Percentiles rank a stretch among this genome's conserved stretches.
Conservation (phyloP, 768 basidiomycete species). For the Kwoniella newhampshirensis region DNA sequence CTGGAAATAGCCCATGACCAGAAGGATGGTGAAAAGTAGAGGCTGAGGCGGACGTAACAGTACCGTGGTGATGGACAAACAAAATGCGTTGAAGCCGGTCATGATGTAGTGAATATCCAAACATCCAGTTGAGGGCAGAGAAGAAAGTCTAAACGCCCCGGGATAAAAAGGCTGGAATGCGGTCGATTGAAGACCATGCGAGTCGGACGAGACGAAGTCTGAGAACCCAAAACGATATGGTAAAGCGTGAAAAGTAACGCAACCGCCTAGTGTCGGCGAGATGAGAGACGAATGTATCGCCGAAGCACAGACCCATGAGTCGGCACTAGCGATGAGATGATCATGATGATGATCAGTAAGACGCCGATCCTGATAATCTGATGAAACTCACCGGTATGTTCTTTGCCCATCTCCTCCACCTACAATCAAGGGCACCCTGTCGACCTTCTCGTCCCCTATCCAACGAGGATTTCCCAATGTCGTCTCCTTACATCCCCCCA, state of each 20-base stretch:
- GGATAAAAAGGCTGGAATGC: constrained; percentile 32
- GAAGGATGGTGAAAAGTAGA: constrained; percentile 26
- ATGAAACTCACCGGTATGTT: constrained; percentile 35
- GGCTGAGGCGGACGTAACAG: constrained; percentile 25
- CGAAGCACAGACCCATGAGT: constrained; percentile 47
- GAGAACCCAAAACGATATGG: constrained; percentile 22
- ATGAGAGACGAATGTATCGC: constrained; percentile 37
- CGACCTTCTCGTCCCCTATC: constrained; percentile 30
- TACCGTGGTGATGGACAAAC: constrained; percentile 29
- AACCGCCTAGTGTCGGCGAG: constrained; percentile 30
- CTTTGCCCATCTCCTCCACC: constrained; percentile 28
- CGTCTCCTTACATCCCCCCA: constrained; percentile 39
- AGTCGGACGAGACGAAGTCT: constrained; percentile 13
- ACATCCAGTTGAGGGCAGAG: constrained; percentile 18
- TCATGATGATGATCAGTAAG: background rate
- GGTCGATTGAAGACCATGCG: constrained; percentile 24
- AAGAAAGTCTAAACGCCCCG: constrained; percentile 28
- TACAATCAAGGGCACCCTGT: constrained; percentile 31
- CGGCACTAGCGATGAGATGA: constrained; percentile 17
- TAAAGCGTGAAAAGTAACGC: constrained; percentile 26
- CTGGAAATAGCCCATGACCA: constrained; percentile 39
- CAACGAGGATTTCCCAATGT: constrained; percentile 41
- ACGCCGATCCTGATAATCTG: background rate
- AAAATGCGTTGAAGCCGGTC: constrained; percentile 35
- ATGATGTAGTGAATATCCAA: constrained; percentile 36